phyloP scores from a whole-genome alignment of 495 filamentous ascomycete genomes.

The Lophiostoma macrostomum region DNA sequence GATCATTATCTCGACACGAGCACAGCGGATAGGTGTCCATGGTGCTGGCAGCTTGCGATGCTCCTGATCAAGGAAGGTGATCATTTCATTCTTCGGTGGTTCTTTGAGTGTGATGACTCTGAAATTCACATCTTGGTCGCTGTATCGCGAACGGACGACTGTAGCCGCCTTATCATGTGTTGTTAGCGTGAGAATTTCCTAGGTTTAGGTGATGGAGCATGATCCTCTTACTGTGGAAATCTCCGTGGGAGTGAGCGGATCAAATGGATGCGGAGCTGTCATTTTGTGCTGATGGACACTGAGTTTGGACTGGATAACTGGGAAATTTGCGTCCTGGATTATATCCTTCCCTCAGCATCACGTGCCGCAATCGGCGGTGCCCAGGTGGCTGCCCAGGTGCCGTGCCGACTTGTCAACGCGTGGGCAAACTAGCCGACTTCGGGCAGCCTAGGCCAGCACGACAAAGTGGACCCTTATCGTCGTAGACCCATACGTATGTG shows the following conservation, averaged over 20 bases:
- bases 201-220: background rate
- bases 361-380: no score
- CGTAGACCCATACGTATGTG: no score
- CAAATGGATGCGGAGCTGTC: slow-evolving; percentile 16
- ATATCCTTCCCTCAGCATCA: no score
- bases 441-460: no score
- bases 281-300: no score
- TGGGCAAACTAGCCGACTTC: no score
- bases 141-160: background rate
- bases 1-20: no score
- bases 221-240: slow-evolving; percentile 15
- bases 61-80: slow-evolving; percentile 5
- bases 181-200: background rate
- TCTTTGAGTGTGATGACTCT: slow-evolving; percentile 21
- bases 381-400: no score
- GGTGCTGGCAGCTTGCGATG: slow-evolving; percentile 5
- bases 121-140: background rate
- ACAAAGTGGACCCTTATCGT: no score
- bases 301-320: no score
- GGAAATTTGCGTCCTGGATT: no score
- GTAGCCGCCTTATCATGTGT: slow-evolving; percentile 2
- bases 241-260: slow-evolving; percentile 14
- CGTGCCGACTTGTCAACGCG: no score
- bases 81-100: slow-evolving; percentile 19
- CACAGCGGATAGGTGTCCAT: slow-evolving; percentile 8